Evolutionary conservation across 164 flowering plant species (phyloP), one percentile per base, ranked within the genome.

Genomic region (Dillenia suffruticosa): DNA sequence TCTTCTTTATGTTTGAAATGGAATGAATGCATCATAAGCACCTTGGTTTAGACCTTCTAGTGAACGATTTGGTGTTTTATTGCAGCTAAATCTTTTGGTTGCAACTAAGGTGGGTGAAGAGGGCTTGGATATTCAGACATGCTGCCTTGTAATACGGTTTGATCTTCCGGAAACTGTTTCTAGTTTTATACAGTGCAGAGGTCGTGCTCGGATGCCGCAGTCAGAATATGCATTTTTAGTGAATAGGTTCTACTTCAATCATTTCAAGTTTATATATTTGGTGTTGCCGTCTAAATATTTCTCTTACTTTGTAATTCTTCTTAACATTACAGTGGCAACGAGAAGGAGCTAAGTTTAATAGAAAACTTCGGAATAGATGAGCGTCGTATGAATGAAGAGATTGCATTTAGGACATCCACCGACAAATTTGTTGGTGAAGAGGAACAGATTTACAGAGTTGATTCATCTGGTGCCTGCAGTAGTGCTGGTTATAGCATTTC

Each of bases 61-160:
- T 19, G 22, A 19, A 1, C 1, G 22, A 19, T 19, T 19, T 19
- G 22, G 22, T 19, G 22, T 19, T 19, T 26, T 65, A 62, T 66
- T 61, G 54, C 87, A 95, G 99, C 63, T 90, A 57, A 95, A 95
- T 88, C 81, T 94, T 51, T 71, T 94, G 75, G 80, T 95, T 74
- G 98, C 99, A 48, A 95, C 99, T 52, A 95, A 89, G 73, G 97
- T 95, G 44, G 98, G 97, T 57, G 99, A 95, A 75, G 99, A 95
- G 74, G 99, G 98, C 52, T 96, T 95, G 71, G 99, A 95, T 76
- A 92, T 95, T 56, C 97, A 92, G 77, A 92, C 99, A 40, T 92
- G 99, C 70, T 87, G 94, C 71, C 94, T 95, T 64, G 97, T 95
- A 1, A 78, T 95, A 71, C 81, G 99, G 13, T 95, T 88, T 83